Conservation (phyloP, 2,329 filamentous ascomycete genomes). For the Exophiala viscosa region DNA sequence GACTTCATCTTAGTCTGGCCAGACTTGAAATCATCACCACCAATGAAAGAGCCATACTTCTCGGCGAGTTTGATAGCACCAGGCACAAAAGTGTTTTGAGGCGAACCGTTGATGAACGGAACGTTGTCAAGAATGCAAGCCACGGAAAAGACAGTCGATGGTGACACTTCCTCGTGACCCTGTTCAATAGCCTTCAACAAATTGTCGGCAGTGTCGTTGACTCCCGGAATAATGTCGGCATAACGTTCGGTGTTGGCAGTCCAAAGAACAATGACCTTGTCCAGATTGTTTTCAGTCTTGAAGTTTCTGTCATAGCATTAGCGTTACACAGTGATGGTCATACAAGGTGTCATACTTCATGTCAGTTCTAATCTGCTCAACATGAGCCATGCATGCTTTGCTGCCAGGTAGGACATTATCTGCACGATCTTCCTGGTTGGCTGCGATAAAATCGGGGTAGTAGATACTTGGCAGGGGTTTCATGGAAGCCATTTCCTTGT, state of each 20-base stretch:
- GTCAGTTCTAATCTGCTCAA: constrained; percentile 88
- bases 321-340: neutral
- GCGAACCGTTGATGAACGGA: constrained; percentile 98
- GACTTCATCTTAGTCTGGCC: constrained; percentile 99
- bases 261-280: constrained; percentile 97
- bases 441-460: constrained; percentile 98
- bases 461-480: constrained; percentile 91
- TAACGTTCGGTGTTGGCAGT: constrained; percentile 98
- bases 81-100: constrained; percentile 97
- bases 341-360: constrained; percentile 60
- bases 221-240: constrained; percentile 77
- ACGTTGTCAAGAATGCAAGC: constrained; percentile 84
- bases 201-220: constrained; percentile 97
- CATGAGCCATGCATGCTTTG: constrained; percentile 81
- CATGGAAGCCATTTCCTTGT: constrained; percentile 89
- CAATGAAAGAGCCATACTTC: constrained; percentile 82
- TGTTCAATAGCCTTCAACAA: constrained; percentile 79
- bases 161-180: constrained; percentile 87
- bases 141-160: constrained; percentile 93
- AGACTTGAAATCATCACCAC: constrained; percentile 99
- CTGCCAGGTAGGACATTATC: constrained; percentile 82
- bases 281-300: constrained; percentile 76
- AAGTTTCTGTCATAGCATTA: constrained; percentile 61
- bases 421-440: constrained; percentile 94
- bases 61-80: constrained; percentile 87